Base-by-base conservation (phyloP, 2,329 filamentous ascomycete species). In the Amylocarpus encephaloides region DNA sequence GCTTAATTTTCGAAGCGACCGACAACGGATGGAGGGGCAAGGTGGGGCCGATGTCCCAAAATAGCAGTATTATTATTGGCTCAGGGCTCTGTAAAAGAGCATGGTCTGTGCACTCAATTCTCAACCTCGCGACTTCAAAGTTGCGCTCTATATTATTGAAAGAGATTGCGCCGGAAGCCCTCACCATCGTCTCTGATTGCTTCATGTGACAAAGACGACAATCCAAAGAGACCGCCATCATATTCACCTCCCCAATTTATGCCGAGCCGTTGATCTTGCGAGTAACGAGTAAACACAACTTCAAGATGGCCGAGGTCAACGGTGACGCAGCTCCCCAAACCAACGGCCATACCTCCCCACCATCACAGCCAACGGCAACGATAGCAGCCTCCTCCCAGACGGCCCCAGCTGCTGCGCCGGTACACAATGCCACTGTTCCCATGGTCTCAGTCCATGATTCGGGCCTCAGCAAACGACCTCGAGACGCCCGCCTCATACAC, bases 401-500 rank as follows among this genome's bases (percentile, higher is more conserved):
- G 15, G 48, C 50, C 9, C 6, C 30, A 36, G 35, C 33, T 4
- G 10, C 43, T 13, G 43, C 50, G 1, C 48, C 49, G 9, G 11
- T 39, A 22, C 43, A 53, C 40, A 63, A 63, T 32, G 58, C 64
- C 42, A 50, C 62, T 19, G 58, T 64, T 19, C 65, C 64, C 32
- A 57, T 57, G 42, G 63, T 61, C 50, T 68, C 61, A 46, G 59
- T 56, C 59, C 68, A 58, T 57, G 62, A 66, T 40, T 57, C 46
- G 15, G 63, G 62, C 7, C 53, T 59, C 10, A 65, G 68, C 39
- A 71, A 75, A 45, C 80, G 85, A 3, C 88, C 88, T 1, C 85
- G 87, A 69, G 88, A 93, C 67, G 44, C 85, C 13, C 83, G 87
- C 62, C 81, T 89, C 12, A 80, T 93, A 61, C 87, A 92, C 70